phyloP scores from a whole-genome alignment of 192 early-diverging fungal genomes.

The Coemansia sp. region DNA sequence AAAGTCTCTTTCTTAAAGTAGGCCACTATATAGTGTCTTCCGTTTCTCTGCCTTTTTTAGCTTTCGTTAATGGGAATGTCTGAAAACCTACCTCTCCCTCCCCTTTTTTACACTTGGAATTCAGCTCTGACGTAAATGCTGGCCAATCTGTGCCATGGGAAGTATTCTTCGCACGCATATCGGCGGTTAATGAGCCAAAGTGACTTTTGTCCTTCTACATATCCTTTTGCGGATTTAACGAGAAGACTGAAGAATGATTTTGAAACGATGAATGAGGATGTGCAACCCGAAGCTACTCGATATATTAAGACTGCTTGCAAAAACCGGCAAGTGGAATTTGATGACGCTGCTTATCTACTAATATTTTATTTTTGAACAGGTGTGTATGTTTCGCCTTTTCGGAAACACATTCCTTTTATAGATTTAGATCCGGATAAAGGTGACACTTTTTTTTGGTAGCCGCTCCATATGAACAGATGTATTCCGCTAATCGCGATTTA shows the following conservation, averaged over 20 bases:
- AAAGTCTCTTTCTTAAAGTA: background rate
- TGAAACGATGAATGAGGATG: no score
- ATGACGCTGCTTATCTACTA: no score
- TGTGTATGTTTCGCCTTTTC: no score
- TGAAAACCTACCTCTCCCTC: constrained; percentile 2
- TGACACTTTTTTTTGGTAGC: no score
- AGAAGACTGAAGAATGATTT: no score
- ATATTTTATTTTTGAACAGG: no score
- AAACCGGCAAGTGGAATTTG: no score
- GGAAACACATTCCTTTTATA: no score
- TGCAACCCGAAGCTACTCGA: no score
- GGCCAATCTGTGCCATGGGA: background rate
- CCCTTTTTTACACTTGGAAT: background rate
- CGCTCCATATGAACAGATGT: background rate
- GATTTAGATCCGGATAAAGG: no score
- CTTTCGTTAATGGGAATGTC: background rate
- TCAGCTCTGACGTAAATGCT: background rate
- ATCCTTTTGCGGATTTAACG: no score
- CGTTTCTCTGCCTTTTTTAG: background rate
- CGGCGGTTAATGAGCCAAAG: background rate
- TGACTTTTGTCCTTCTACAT: background rate
- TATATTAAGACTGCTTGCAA: no score
- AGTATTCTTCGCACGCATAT: background rate
- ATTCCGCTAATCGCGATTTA: background rate
- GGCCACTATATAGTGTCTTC: background rate